phyloP scores from a whole-genome alignment of 2,329 filamentous ascomycete genomes.

The Xylariaceae sp. region DNA sequence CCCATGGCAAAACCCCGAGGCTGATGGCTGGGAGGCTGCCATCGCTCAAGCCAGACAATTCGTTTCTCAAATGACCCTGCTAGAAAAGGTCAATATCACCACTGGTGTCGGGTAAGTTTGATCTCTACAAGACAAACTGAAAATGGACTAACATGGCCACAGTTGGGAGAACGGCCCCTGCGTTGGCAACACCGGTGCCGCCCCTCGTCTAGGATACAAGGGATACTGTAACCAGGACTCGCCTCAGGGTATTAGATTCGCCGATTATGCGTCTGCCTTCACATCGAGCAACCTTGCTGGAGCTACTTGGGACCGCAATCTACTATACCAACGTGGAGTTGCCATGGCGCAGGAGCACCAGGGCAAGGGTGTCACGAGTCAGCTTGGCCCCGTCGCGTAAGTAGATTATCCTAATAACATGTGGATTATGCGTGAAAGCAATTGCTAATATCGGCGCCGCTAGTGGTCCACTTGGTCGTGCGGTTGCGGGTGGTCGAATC shows the following conservation, averaged over 20 bases:
- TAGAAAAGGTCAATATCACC: constrained; percentile 73
- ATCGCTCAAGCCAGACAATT: constrained; percentile 63
- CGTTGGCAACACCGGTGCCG: constrained; percentile 17
- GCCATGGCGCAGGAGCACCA: constrained; percentile 36
- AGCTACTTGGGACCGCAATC: constrained; percentile 4
- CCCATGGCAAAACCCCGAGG: constrained; percentile 23
- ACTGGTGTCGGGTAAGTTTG: constrained; percentile 60
- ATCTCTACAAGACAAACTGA: constrained; percentile 32
- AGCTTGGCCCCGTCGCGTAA: background rate
- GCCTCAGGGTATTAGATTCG: constrained; percentile 5
- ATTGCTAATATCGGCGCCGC: constrained; percentile 61
- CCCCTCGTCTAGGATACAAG: constrained; percentile 18
- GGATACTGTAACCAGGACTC: constrained; percentile 44
- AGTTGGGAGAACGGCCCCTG: background rate
- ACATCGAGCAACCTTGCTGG: constrained; percentile 2
- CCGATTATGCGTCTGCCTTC: constrained; percentile 38
- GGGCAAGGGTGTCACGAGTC: background rate
- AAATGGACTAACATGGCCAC: background rate
- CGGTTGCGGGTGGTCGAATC: constrained; percentile 64
- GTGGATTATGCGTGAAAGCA: constrained; percentile 40
- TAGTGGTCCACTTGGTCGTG: constrained; percentile 60
- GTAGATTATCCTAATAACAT: background rate
- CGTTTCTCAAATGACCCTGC: constrained; percentile 62
- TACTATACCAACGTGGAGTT: constrained; percentile 4
- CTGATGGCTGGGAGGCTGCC: constrained; percentile 53